Base-by-base conservation (phyloP, 805 yeast species). In the Metschnikowia cerradonensis region DNA sequence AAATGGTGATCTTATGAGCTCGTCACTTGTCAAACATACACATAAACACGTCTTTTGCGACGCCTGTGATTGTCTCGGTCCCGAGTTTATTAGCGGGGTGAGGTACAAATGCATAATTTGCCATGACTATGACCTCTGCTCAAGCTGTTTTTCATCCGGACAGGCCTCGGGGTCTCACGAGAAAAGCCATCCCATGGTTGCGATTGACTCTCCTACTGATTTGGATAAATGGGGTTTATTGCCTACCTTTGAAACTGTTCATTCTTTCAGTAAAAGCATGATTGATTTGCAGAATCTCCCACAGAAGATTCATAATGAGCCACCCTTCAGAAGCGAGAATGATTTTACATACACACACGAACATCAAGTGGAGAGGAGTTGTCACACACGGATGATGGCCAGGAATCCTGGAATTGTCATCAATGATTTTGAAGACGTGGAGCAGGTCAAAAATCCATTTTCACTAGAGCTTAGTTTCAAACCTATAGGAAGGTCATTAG, bases 21-120 rank as follows among this genome's bases (percentile, higher is more conserved):
- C 32, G 14, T 23, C 14, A 14, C 1, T 8, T 8, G 17, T 20
- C 36, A 33, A 45, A 10, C 19, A 48, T 7, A 53, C 62, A 4
- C 76, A 72, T 49, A 33, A 46, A 2, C 52, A 59, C 45, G 63
- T 68, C 32, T 54, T 67, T 26, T 73, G 77, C 48, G 75, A 73
- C 51, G 48, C 56, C n/a, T 73, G 77, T 47, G 47, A 55, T 51
- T 72, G 71, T 1, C 48, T 52, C 6, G 34, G 39, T 20, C 17
- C 35, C 4, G 37, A 15, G 3, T 31, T 13, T 11, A 50, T 58
- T 20, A n/a, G 15, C 4, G 61, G 61, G 3, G 30, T n/a, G 37
- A 50, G 61, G 17, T 58, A 48, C 48, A 56, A 56, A 33, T 58
- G 61, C 39, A 41, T 51, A 47, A 44, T 55, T 8, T 58, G 61